Evolutionary conservation across 2,329 filamentous ascomycete species (phyloP).

Genomic region (Xylaria sp.): DNA sequence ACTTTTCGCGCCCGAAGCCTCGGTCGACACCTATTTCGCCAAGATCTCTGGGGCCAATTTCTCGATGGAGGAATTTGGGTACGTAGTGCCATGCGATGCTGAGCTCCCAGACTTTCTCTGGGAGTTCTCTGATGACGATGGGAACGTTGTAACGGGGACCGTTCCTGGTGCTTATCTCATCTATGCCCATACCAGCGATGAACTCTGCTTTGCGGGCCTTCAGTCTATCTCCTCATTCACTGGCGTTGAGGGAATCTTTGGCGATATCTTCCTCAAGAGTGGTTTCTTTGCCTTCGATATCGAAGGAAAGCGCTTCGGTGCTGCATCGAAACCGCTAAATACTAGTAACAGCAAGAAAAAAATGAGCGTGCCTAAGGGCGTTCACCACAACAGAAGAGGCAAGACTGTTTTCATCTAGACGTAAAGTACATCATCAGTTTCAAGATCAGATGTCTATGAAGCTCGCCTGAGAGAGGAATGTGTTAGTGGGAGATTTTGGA

Average conservation of each 20-base stretch:
- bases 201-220: constrained; percentile 76
- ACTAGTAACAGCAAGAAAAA: constrained; percentile 30
- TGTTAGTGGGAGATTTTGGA: not conserved
- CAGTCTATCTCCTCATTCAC: constrained; percentile 58
- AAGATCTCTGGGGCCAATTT: constrained; percentile 58
- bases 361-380: not conserved
- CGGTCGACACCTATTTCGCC: constrained; percentile 66
- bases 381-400: not conserved
- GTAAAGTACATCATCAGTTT: not conserved
- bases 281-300: constrained; percentile 76
- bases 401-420: constrained; percentile 19
- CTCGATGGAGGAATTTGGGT: constrained; percentile 53
- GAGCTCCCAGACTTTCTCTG: constrained; percentile 63
- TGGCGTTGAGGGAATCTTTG: constrained; percentile 70
- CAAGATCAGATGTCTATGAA: not conserved
- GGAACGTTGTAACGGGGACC: constrained; percentile 53
- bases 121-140: constrained; percentile 53
- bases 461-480: not conserved
- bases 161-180: constrained; percentile 62
- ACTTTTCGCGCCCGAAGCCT: constrained; percentile 61
- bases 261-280: constrained; percentile 80
- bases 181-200: constrained; percentile 57
- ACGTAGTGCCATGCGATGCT: constrained; percentile 62
- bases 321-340: constrained; percentile 49
- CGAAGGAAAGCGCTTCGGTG: constrained; percentile 51